A percentile compares a stretch with the other conserved stretches of the same genome.
phyloP scores from a whole-genome alignment of 108 stramenopile species.

The Schizochytrium sp. region DNA sequence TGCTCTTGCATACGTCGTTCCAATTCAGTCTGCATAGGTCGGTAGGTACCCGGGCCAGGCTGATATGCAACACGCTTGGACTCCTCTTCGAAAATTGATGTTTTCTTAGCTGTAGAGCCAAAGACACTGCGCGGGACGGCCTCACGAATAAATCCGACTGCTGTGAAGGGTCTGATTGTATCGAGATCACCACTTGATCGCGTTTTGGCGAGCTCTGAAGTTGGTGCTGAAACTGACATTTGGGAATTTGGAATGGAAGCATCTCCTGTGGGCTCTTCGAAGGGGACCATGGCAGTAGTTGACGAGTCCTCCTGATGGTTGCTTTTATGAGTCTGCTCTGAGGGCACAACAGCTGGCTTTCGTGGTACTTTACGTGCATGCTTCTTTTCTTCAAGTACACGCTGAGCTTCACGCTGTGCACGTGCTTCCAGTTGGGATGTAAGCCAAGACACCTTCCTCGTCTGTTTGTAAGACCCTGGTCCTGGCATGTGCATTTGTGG shows the following conservation, averaged over 20 bases:
- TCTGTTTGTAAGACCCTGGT: slow-evolving; percentile 18
- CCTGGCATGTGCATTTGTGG: slow-evolving; percentile 30
- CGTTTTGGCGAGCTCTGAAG: background rate
- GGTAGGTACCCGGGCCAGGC: background rate
- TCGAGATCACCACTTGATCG: background rate
- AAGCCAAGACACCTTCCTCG: slow-evolving; percentile 17
- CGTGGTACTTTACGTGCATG: background rate
- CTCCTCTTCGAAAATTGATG: slow-evolving; percentile 29
- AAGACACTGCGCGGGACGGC: slow-evolving; percentile 30
- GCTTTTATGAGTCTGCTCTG: background rate
- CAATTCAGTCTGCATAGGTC: slow-evolving; percentile 3
- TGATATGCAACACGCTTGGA: background rate
- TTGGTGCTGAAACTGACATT: too few species aligned
- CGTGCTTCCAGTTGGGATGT: background rate
- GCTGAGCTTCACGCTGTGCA: background rate
- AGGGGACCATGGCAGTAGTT: background rate
- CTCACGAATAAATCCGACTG: slow-evolving; percentile 28
- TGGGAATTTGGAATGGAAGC: too few species aligned
- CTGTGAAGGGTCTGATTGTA: background rate
- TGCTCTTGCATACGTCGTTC: background rate
- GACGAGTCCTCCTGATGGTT: background rate
- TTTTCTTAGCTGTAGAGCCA: slow-evolving; percentile 10
- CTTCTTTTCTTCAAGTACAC: slow-evolving; percentile 7
- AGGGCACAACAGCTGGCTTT: background rate
- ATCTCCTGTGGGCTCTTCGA: too few species aligned